Base-by-base conservation (phyloP, 805 yeast species). In the Maudiozyma saulgeensis region DNA sequence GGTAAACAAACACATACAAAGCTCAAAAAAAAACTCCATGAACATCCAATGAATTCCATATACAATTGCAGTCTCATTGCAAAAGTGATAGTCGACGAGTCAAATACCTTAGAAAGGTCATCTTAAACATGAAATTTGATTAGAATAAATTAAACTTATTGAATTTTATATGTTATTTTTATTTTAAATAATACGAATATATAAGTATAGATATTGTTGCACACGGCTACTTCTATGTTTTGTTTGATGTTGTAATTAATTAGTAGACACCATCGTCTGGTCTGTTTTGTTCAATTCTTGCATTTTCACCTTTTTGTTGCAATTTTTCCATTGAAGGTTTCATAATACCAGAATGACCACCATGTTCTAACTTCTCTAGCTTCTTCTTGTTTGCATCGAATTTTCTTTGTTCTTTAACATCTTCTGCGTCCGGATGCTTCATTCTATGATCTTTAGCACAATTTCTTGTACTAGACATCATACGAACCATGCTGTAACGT, bases 231-330 rank as follows among this genome's bases (percentile, higher is more conserved):
- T 21, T 21, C 23, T 21, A 21, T 21, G 23, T 21, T 21, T 21
- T 21, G 23, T 21, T 21, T 21, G 23, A 21, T 21, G 23, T 21
- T 21, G 4, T 21, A 21, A 21, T 21, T 21, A 6, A 28, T 49
- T 52, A 63, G 47, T 64, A 65, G 25, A 64, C 67, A 26, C 69
- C 69, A 45, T 65, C 69, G 48, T 65, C 69, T 15, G 69, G 64
- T 48, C 69, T 61, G 42, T 64, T 63, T 49, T 65, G 69, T 46
- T 64, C 67, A 38, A 65, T 54, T 43, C 59, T 58, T 8, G 67
- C 69, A 40, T 62, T 57, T 15, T 61, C 66, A 45, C 69, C 68
- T 44, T 49, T 59, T 48, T 61, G 55, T 50, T 61, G 59, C 32
- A 65, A 45, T 32, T 54, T 56, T 23, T 56, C 61, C 45, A 52